These are phyloP conservation scores for Nakaseomyces delphensis DNA, from an alignment of 1,139 yeast species.

Conservation along the genomic window DNA sequence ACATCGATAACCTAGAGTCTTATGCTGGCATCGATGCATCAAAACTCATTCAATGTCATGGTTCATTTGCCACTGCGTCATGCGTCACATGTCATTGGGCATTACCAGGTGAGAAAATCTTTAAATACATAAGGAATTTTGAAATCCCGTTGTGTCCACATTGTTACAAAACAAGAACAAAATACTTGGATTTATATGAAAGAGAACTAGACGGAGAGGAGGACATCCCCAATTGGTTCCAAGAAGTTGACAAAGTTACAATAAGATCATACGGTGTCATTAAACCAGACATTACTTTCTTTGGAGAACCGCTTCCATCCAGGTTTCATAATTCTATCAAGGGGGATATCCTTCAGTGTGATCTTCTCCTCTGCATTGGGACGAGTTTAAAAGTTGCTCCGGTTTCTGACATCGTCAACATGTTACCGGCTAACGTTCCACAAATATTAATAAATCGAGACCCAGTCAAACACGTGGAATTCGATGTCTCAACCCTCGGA, in stretches of 20 bases:
- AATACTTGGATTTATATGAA: constrained; percentile 15
- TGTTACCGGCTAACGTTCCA: constrained; percentile 62
- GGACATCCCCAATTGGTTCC: constrained; percentile 3
- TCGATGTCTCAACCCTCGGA: constrained; percentile 75
- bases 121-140: constrained; percentile 48
- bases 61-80: constrained; percentile 86
- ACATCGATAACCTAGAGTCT: constrained; percentile 83
- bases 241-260: constrained; percentile 11
- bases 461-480: constrained; percentile 67
- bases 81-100: constrained; percentile 70
- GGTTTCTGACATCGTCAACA: constrained; percentile 83
- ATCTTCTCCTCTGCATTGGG: constrained; percentile 78
- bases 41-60: constrained; percentile 86
- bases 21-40: constrained; percentile 67
- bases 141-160: constrained; percentile 69
- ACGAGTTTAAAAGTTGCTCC: constrained; percentile 95
- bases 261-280: constrained; percentile 65
- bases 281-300: constrained; percentile 93
- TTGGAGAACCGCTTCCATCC: constrained; percentile 82
- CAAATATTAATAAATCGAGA: constrained; percentile 78
- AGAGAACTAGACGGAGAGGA: constrained; percentile 5
- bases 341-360: constrained; percentile 58
- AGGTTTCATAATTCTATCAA: constrained; percentile 56
- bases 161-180: constrained; percentile 44
- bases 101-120: constrained; percentile 60